Percentiles rank a stretch among this genome's conserved stretches.
Conservation (phyloP, 192 early-diverging fungal genomes). For the Podila epicladia region DNA sequence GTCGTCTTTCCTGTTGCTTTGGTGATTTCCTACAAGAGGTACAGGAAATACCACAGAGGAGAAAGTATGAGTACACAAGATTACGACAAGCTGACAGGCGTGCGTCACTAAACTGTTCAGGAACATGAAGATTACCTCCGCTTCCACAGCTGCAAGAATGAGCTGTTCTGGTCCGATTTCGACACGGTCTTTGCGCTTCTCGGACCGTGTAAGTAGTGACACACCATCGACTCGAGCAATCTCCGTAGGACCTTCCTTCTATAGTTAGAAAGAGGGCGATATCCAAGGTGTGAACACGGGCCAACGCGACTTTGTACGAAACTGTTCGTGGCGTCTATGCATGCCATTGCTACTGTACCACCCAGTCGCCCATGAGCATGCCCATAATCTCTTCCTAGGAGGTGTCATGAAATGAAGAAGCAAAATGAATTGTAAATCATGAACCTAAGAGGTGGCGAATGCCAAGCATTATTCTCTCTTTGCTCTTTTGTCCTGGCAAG, state of each 20-base stretch:
- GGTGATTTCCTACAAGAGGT: conserved; percentile 38
- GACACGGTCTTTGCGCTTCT: conserved; percentile 64
- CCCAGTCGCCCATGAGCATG: conserved; percentile 64
- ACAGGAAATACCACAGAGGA: neutral
- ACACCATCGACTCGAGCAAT: conserved; percentile 56
- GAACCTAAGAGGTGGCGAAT: too few species aligned
- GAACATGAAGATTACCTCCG: conserved; percentile 48
- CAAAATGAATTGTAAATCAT: too few species aligned
- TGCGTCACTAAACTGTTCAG: neutral
- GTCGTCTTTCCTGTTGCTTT: conserved; percentile 49
- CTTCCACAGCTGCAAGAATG: conserved; percentile 56
- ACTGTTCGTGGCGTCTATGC: too few species aligned
- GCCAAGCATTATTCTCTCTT: too few species aligned
- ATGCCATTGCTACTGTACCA: conserved; percentile 18
- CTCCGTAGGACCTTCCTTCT: conserved; percentile 33
- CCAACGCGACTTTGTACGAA: too few species aligned
- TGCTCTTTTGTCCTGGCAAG: neutral
- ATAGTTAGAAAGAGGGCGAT: neutral
- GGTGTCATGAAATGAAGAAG: too few species aligned
- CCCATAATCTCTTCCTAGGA: conserved; percentile 65
- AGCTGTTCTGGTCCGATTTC: conserved; percentile 62
- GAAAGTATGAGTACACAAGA: too few species aligned
- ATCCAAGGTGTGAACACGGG: too few species aligned
- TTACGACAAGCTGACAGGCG: too few species aligned
- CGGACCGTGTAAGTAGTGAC: conserved; percentile 55